These are phyloP conservation scores for Hypoxylon sp. DNA, from an alignment of 2,329 filamentous ascomycete genomes.

Conservation along the genomic window DNA sequence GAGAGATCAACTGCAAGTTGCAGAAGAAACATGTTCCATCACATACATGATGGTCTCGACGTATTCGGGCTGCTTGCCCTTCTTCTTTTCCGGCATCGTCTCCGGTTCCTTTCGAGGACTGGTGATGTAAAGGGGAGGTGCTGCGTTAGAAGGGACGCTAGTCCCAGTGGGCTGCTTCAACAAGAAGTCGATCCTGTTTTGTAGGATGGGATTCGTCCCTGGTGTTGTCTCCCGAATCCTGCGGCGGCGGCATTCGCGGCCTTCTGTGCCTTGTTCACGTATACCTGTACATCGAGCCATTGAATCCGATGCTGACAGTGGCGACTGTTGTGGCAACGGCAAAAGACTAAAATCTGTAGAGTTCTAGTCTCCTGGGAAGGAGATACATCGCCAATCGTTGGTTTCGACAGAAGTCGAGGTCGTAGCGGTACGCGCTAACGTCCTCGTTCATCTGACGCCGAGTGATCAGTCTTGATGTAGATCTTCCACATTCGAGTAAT, in stretches of 20 bases:
- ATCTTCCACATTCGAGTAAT: background rate
- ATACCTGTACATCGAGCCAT: conserved; percentile 54
- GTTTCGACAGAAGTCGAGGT: conserved; percentile 59
- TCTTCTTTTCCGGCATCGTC: no score
- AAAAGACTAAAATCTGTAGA: conserved; percentile 61
- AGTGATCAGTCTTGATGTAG: conserved; percentile 41
- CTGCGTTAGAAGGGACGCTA: no score
- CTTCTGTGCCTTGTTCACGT: background rate
- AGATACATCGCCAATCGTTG: conserved; percentile 55
- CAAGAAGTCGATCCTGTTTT: no score
- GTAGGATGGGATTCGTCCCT: background rate
- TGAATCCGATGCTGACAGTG: conserved; percentile 60
- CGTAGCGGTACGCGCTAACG: conserved; percentile 60
- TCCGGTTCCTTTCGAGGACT: no score
- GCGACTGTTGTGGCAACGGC: conserved; percentile 62
- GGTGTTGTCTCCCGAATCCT: background rate
- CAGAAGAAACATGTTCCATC: no score
- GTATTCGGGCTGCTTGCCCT: no score
- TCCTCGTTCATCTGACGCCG: conserved; percentile 61
- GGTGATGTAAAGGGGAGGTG: no score
- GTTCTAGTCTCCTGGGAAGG: conserved; percentile 59
- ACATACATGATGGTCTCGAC: no score
- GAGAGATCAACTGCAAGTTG: no score
- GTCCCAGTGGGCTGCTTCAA: no score
- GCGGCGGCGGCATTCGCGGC: background rate